Percentiles rank a stretch among this genome's conserved stretches.
phyloP scores from a whole-genome alignment of 1,284 basidiomycete genomes.

The Phenoliferia sp. region DNA sequence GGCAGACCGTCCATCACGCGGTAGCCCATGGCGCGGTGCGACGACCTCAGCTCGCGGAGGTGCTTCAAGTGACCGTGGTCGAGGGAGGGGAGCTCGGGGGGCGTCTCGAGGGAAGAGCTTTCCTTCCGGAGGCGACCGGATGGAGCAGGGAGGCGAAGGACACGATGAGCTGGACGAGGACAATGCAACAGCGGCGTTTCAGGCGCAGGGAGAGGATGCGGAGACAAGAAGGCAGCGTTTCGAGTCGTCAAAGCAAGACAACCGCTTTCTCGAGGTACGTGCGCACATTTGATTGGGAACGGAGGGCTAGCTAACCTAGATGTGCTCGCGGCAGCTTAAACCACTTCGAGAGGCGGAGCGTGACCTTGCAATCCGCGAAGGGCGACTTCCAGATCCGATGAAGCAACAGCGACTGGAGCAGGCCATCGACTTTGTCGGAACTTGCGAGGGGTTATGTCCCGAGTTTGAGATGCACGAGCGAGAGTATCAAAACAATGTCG shows the following conservation, averaged over 20 bases:
- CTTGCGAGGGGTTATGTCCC: constrained; percentile 90
- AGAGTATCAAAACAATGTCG: constrained; percentile 82
- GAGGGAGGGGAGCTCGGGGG: neutral
- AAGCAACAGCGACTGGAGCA: constrained; percentile 74
- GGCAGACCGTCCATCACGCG: too few species aligned
- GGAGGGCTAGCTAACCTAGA: neutral
- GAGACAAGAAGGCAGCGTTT: constrained; percentile 28
- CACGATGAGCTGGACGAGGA: neutral
- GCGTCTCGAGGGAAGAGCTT: neutral
- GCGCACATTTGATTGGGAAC: neutral
- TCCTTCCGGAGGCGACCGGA: neutral
- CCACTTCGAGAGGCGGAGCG: constrained; percentile 63
- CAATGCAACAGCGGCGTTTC: constrained; percentile 13
- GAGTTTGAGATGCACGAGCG: constrained; percentile 86
- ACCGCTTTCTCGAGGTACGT: constrained; percentile 27
- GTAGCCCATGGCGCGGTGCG: too few species aligned
- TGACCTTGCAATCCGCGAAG: constrained; percentile 70
- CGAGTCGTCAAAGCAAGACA: constrained; percentile 23
- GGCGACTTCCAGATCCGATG: constrained; percentile 78
- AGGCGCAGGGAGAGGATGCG: constrained; percentile 29
- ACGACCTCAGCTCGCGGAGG: too few species aligned
- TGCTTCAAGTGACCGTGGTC: neutral
- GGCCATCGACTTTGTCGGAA: constrained; percentile 84
- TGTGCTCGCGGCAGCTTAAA: constrained; percentile 46
- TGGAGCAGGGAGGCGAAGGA: neutral